phyloP scores from a whole-genome alignment of 2,329 filamentous ascomycete genomes.

The Claviceps sp. region DNA sequence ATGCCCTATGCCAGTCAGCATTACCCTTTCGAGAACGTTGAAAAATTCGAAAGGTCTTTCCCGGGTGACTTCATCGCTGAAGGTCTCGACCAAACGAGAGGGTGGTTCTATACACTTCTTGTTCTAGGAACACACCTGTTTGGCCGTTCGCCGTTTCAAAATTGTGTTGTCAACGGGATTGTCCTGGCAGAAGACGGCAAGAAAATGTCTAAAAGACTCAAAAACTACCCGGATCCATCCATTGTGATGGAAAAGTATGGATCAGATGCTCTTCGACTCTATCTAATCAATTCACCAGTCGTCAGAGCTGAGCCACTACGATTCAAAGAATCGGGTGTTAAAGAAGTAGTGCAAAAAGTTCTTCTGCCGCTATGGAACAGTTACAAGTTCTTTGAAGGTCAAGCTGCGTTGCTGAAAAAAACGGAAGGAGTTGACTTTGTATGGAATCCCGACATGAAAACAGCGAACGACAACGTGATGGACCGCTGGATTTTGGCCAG shows the following conservation, averaged over 20 bases:
- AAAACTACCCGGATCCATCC: conserved; percentile 86
- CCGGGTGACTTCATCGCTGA: conserved; percentile 92
- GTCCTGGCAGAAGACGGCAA: conserved; percentile 90
- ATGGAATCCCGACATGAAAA: conserved; percentile 64
- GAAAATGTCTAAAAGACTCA: conserved; percentile 96
- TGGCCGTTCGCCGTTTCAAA: conserved; percentile 75
- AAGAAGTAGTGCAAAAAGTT: conserved; percentile 88
- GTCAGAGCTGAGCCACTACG: conserved; percentile 80
- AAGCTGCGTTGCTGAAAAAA: conserved; percentile 78
- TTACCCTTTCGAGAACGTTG: conserved; percentile 82
- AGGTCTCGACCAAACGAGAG: conserved; percentile 82
- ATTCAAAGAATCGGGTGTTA: conserved; percentile 86
- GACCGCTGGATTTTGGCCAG: conserved; percentile 90
- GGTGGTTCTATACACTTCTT: conserved; percentile 91
- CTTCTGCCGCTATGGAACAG: conserved; percentile 89
- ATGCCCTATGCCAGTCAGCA: conserved; percentile 91
- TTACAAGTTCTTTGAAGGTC: conserved; percentile 91
- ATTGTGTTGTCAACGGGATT: conserved; percentile 92
- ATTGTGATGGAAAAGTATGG: conserved; percentile 80
- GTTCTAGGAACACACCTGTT: conserved; percentile 84
- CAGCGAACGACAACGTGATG: conserved; percentile 80
- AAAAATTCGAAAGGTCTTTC: conserved; percentile 67
- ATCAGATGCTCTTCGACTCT: conserved; percentile 84
- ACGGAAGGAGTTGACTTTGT: conserved; percentile 61
- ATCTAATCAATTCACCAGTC: conserved; percentile 92